Evolutionary conservation across 75 land plant genomes (phyloP), one percentile per base, ranked within the genome.

Genomic region (Cupressus sempervirens): DNA sequence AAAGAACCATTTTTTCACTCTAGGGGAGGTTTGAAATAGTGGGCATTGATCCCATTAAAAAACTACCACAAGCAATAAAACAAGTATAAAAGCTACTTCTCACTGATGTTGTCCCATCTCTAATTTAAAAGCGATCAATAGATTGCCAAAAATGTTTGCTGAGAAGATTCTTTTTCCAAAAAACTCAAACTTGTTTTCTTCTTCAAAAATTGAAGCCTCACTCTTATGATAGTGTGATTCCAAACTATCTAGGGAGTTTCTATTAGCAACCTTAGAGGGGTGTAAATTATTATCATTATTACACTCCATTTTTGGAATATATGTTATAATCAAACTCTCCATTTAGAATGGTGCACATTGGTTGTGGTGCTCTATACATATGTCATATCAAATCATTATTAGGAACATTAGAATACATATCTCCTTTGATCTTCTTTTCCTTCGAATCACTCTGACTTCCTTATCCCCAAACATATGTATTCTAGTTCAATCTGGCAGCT

Each of bases 1-100:
- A 48, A 34, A 10, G 54, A n/a, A 36, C 84, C 80, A 75, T n/a
- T 73, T 86, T 38, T 38, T 76, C 50, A 81, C 82, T 30, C 58
- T 65, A 34, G 84, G 40, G 7, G 82, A 81, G 46, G 75, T 89
- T 23, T 87, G 82, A 81, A 89, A 85, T 14, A 86, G 83, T 87
- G n/a, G 88, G 53, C 18, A 80, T 87, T 48, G 56, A 72, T 75
- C 87, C 82, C 13, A 53, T 81, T 43, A 65, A 32, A 84, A 50
- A 74, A 67, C 83, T 90, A 18, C 82, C 46, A 11, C 56, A 84
- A 50, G 91, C 87, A 81, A 93, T 85, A 87, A 84, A 91, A 29
- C 84, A 84, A 70, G 92, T 84, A 5, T 92, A 89, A 72, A 86
- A 87, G 81, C 96, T 90, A 84, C 90, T 90, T 76, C 93, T 87